These are phyloP conservation scores for Yamadazyma sp. DNA, from an alignment of 1,139 yeast species.

Conservation along the genomic window DNA sequence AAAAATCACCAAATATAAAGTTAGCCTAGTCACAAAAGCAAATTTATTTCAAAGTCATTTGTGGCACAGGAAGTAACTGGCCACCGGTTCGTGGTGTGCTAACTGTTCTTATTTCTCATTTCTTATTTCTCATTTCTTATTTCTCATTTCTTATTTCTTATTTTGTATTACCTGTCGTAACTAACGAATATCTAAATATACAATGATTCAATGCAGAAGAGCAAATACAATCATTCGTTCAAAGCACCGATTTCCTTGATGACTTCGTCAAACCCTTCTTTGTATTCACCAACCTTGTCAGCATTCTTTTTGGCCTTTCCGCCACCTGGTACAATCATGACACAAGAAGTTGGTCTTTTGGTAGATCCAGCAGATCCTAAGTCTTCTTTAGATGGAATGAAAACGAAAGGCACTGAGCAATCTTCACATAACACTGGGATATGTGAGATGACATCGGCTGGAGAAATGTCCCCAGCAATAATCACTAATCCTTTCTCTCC, in stretches of 20 bases:
- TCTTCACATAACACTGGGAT: conserved; percentile 98
- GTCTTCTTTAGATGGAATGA: conserved; percentile 96
- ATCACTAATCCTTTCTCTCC: conserved; percentile 97
- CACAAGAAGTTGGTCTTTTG: conserved; percentile 97
- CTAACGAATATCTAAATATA: conserved; percentile 7
- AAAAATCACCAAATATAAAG: conserved; percentile 1
- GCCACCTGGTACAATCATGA: conserved; percentile 96
- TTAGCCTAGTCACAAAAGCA: too few species aligned
- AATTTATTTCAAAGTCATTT: too few species aligned
- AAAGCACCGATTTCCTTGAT: conserved; percentile 78
- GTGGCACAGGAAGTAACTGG: too few species aligned
- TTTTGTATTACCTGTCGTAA: conserved; percentile 6
- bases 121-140: too few species aligned
- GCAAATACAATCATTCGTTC: conserved; percentile 6
- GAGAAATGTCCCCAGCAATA: conserved; percentile 97
- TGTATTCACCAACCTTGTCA: conserved; percentile 85
- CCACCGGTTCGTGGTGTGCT: too few species aligned
- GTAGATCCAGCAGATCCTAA: conserved; percentile 99
- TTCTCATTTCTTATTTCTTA: too few species aligned
- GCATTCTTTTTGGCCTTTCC: conserved; percentile 79
- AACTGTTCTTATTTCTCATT: too few species aligned
- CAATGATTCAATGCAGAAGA: conserved; percentile 4
- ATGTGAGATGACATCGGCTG: conserved; percentile 95
- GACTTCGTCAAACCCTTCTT: conserved; percentile 88
- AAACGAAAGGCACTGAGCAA: conserved; percentile 81